These are phyloP conservation scores for Raffaelea albimanens DNA, from an alignment of 2,329 filamentous ascomycete species.

Conservation along the genomic window DNA sequence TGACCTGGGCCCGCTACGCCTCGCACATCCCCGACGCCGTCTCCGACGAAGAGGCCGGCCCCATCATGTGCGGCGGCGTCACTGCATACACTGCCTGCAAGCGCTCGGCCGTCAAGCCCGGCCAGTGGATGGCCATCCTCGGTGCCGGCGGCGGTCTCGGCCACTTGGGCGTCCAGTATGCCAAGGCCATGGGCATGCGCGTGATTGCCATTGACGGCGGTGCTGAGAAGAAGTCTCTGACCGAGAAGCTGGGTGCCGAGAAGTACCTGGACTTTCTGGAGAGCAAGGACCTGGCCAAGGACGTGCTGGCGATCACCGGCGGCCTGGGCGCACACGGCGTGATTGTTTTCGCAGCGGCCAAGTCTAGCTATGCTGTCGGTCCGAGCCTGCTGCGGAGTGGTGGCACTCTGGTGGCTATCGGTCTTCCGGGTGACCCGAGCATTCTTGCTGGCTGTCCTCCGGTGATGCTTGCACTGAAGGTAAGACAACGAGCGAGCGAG, in stretches of 20 bases:
- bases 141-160: slow-evolving; percentile 25
- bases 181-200: slow-evolving; percentile 11
- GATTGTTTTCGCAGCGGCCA: slow-evolving; percentile 72
- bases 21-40: slow-evolving; percentile 17
- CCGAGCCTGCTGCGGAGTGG: slow-evolving; percentile 74
- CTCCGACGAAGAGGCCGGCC: slow-evolving; percentile 14
- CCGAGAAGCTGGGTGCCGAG: slow-evolving; percentile 11
- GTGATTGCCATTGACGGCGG: slow-evolving; percentile 11
- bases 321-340: slow-evolving; percentile 83
- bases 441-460: slow-evolving; percentile 7
- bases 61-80: slow-evolving; percentile 15
- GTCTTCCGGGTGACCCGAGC: slow-evolving; percentile 64
- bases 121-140: slow-evolving; percentile 10
- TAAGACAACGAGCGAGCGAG: too few species aligned
- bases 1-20: slow-evolving; percentile 31
- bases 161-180: slow-evolving; percentile 13
- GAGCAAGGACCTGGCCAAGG: slow-evolving; percentile 41
- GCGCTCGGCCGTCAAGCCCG: slow-evolving; percentile 5
- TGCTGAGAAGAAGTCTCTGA: slow-evolving; percentile 8
- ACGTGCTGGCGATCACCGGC: slow-evolving; percentile 64
- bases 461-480: slow-evolving; percentile 8
- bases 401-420: slow-evolving; percentile 79
- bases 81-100: slow-evolving; percentile 11
- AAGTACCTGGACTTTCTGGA: slow-evolving; percentile 60
- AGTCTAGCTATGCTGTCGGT: slow-evolving; percentile 92